phyloP scores from a whole-genome alignment of 306 rosid genomes.

The Cucurbita moschata region DNA sequence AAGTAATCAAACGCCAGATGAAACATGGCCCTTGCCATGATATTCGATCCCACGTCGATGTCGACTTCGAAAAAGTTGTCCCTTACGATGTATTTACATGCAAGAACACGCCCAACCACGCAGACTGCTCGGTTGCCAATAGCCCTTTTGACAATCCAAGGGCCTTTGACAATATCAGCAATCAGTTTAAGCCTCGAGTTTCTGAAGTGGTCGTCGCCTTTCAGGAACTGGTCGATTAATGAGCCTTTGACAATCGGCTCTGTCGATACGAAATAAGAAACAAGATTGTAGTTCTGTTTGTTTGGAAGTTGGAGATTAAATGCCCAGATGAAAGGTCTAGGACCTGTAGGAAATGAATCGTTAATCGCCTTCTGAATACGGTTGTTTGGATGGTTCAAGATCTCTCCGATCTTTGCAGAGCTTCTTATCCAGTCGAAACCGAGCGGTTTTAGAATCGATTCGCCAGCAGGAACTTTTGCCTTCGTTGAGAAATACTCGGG shows the following conservation, averaged over 20 bases:
- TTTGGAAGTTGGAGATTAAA: constrained; percentile 73
- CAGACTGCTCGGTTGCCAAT: constrained; percentile 93
- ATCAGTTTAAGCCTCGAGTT: constrained; percentile 84
- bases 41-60: constrained; percentile 79
- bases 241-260: constrained; percentile 49
- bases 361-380: constrained; percentile 47
- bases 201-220: constrained; percentile 53
- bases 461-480: constrained; percentile 63
- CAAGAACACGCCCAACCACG: constrained; percentile 58
- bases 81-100: constrained; percentile 37
- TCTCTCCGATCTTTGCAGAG: constrained; percentile 50
- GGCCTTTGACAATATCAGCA: constrained; percentile 63
- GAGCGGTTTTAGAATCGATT: constrained; percentile 60
- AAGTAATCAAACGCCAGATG: constrained; percentile 77
- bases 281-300: constrained; percentile 61
- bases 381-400: constrained; percentile 42
- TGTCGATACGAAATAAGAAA: constrained; percentile 44
- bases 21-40: constrained; percentile 75
- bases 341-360: constrained; percentile 36
- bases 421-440: constrained; percentile 93
- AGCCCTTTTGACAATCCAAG: constrained; percentile 84
- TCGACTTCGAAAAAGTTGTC: constrained; percentile 76
- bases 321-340: constrained; percentile 80
- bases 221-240: constrained; percentile 55
- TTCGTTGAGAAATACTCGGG: constrained; percentile 64